Evolutionary conservation across 1,284 basidiomycete genomes (phyloP).

Genomic region (Salmacisia buchloeana): DNA sequence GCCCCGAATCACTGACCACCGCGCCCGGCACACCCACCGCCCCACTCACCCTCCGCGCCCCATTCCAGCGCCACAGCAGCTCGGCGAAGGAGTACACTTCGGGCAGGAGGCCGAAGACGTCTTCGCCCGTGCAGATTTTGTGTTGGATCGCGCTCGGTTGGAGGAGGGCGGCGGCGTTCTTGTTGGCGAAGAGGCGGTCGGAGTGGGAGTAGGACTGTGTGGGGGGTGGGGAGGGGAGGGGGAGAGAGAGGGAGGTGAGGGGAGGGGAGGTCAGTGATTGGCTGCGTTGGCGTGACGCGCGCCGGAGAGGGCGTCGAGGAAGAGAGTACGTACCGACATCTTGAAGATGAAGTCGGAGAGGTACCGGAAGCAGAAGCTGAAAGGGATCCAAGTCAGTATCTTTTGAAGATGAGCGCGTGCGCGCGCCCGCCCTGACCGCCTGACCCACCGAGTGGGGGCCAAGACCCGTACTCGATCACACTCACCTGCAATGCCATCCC

Average conservation of each 20-base stretch:
- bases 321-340: slow-evolving; percentile 53
- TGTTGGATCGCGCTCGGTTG: slow-evolving; percentile 59
- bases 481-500: slow-evolving; percentile 55
- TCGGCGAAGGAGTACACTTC: slow-evolving; percentile 58
- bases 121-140: slow-evolving; percentile 61
- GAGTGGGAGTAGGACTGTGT: slow-evolving; percentile 60
- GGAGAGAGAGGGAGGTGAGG: neutral
- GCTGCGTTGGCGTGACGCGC: neutral
- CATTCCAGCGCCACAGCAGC: slow-evolving; percentile 20
- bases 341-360: slow-evolving; percentile 62
- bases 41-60: slow-evolving; percentile 50
- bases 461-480: neutral
- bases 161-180: slow-evolving; percentile 53
- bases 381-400: neutral
- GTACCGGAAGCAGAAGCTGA: slow-evolving; percentile 63
- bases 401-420: neutral
- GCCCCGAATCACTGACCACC: slow-evolving; percentile 57
- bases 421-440: neutral
- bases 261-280: neutral
- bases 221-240: neutral
- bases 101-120: slow-evolving; percentile 61
- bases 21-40: slow-evolving; percentile 59
- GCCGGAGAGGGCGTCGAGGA: neutral
- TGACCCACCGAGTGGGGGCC: neutral
- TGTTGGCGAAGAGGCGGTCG: slow-evolving; percentile 60